Evolutionary conservation across 2,329 filamentous ascomycete species (phyloP).

Genomic region (Microsporum audouinii): DNA sequence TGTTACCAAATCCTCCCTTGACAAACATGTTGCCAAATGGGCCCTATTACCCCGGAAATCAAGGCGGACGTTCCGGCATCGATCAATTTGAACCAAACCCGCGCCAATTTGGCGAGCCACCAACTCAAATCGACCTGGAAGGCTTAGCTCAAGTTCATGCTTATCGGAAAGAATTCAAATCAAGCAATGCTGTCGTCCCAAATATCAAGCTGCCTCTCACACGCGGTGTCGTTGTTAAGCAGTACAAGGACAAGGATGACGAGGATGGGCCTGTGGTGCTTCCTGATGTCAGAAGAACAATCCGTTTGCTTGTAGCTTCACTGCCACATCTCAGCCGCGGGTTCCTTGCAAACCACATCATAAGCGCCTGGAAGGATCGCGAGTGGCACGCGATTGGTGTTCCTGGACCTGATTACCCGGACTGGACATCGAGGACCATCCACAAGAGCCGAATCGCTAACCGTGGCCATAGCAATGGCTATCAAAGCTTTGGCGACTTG

Average conservation of each 20-base stretch:
- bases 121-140: background rate
- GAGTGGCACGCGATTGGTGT: background rate
- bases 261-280: background rate
- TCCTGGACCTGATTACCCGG: background rate
- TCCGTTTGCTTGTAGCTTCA: background rate
- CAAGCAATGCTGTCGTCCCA: background rate
- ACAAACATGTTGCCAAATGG: background rate
- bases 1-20: background rate
- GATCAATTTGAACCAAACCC: background rate
- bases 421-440: conserved; percentile 7
- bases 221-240: background rate
- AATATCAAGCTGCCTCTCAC: background rate
- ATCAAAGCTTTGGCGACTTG: conserved; percentile 9
- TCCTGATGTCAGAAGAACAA: background rate
- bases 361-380: background rate
- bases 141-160: background rate
- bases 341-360: background rate
- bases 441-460: background rate
- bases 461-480: conserved; percentile 10
- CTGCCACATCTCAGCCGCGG: background rate
- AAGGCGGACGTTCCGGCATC: background rate
- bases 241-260: background rate
- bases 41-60: background rate
- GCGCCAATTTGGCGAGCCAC: background rate
- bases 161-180: background rate